Evolutionary conservation across 352 stramenopile species (phyloP).

Genomic region (Pelagophyceae sp.): DNA sequence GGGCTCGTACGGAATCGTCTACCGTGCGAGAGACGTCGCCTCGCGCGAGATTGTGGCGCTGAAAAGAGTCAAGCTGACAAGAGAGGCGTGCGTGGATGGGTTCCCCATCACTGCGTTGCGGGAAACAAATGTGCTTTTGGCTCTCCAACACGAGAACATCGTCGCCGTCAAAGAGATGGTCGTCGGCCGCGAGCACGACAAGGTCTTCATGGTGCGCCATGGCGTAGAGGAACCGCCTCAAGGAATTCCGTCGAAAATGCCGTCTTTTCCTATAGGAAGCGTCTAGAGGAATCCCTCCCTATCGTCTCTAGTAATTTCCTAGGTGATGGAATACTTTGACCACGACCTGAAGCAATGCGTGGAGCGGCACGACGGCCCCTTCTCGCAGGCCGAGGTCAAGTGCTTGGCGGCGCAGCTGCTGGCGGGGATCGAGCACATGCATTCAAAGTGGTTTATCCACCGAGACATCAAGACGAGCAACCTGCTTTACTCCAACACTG

Average conservation of each 20-base stretch:
- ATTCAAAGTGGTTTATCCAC: slow-evolving; percentile 82
- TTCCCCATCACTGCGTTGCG: slow-evolving; percentile 95
- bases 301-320: too few relatives aligned
- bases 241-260: too few relatives aligned
- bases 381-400: slow-evolving; percentile 76
- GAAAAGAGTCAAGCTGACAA: slow-evolving; percentile 64
- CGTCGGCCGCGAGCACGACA: slow-evolving; percentile 48
- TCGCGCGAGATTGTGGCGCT: slow-evolving; percentile 79
- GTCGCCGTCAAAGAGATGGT: slow-evolving; percentile 80
- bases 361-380: slow-evolving; percentile 33
- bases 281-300: too few relatives aligned
- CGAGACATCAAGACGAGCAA: slow-evolving; percentile 96
- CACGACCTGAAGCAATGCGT: slow-evolving; percentile 59
- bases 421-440: slow-evolving; percentile 69
- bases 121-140: slow-evolving; percentile 96
- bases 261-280: too few relatives aligned
- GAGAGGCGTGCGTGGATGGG: slow-evolving; percentile 69
- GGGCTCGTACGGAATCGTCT: slow-evolving; percentile 93
- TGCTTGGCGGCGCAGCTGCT: slow-evolving; percentile 81
- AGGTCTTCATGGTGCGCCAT: too few relatives aligned
- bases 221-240: too few relatives aligned
- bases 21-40: slow-evolving; percentile 74
- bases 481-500: slow-evolving; percentile 80
- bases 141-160: slow-evolving; percentile 95
- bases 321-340: slow-evolving; percentile 75